phyloP scores from a whole-genome alignment of 2,329 filamentous ascomycete species.

The Aulographum hederae region DNA sequence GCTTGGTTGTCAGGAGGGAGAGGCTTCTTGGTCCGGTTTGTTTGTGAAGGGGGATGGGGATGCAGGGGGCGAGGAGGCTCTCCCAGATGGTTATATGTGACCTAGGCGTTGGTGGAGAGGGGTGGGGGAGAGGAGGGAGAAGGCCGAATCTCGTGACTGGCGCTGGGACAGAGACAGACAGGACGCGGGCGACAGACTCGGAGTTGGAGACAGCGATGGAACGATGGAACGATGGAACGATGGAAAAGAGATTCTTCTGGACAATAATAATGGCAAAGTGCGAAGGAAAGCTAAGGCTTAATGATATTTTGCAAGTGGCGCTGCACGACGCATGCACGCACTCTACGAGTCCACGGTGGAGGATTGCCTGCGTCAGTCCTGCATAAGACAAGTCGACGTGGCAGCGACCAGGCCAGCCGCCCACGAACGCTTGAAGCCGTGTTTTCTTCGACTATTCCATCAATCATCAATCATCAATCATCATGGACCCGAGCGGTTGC shows the following conservation, averaged over 20 bases:
- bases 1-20: background rate
- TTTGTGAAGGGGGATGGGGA: background rate
- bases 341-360: background rate
- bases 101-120: no score
- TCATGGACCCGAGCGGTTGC: no score
- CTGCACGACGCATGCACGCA: background rate
- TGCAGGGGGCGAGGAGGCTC: no score
- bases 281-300: background rate
- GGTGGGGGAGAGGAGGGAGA: no score
- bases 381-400: background rate
- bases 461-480: no score
- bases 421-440: no score
- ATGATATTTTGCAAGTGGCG: background rate
- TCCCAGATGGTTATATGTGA: no score
- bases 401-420: background rate
- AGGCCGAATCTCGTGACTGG: no score
- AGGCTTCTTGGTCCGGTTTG: background rate
- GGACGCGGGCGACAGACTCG: background rate
- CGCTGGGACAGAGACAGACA: no score
- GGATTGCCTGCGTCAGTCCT: conserved; percentile 1
- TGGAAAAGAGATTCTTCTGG: no score
- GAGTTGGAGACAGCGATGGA: background rate
- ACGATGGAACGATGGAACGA: background rate
- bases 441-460: no score
- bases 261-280: no score